A percentile compares a stretch with the other conserved stretches of the same genome.
These are phyloP conservation scores for Colletotrichum lindemuthianum DNA, from an alignment of 2,329 filamentous ascomycete genomes.

Conservation along the genomic window DNA sequence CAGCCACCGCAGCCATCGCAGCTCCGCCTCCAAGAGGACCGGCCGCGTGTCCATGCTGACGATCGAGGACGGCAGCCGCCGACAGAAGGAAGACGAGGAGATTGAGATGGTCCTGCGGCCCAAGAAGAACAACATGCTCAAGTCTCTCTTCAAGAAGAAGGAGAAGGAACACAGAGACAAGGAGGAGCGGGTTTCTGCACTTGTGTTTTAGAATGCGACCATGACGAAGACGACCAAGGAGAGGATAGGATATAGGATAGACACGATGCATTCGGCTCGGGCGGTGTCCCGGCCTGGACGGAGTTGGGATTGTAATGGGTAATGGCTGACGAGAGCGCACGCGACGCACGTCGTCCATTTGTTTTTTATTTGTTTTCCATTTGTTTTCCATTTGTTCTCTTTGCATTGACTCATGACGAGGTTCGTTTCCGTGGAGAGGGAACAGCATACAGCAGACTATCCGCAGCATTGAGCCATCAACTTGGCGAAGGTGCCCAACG, in stretches of 20 bases:
- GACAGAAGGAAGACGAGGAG: slow-evolving; percentile 43
- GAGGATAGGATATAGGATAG: slow-evolving; percentile 16
- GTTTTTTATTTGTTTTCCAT: background rate
- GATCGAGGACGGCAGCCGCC: slow-evolving; percentile 50
- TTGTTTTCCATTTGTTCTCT: slow-evolving; percentile 1
- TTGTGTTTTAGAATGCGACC: slow-evolving; percentile 29
- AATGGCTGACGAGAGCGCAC: background rate
- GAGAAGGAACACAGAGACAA: slow-evolving; percentile 52
- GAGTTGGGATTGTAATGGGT: slow-evolving; percentile 33
- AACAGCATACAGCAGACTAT: background rate
- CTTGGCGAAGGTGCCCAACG: background rate
- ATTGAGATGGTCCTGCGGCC: slow-evolving; percentile 55
- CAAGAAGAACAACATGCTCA: slow-evolving; percentile 67
- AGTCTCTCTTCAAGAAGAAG: slow-evolving; percentile 66
- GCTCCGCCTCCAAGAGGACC: slow-evolving; percentile 44
- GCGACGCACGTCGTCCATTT: background rate
- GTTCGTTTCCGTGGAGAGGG: background rate
- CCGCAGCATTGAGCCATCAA: slow-evolving; percentile 15
- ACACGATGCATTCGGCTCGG: slow-evolving; percentile 30
- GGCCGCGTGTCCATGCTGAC: slow-evolving; percentile 44
- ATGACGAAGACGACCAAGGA: slow-evolving; percentile 11
- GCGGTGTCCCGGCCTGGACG: slow-evolving; percentile 29
- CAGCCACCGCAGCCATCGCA: slow-evolving; percentile 47
- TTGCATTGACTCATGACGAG: background rate
- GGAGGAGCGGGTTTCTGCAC: slow-evolving; percentile 37